phyloP scores from a whole-genome alignment of 768 basidiomycete species.

The Suillus plorans region DNA sequence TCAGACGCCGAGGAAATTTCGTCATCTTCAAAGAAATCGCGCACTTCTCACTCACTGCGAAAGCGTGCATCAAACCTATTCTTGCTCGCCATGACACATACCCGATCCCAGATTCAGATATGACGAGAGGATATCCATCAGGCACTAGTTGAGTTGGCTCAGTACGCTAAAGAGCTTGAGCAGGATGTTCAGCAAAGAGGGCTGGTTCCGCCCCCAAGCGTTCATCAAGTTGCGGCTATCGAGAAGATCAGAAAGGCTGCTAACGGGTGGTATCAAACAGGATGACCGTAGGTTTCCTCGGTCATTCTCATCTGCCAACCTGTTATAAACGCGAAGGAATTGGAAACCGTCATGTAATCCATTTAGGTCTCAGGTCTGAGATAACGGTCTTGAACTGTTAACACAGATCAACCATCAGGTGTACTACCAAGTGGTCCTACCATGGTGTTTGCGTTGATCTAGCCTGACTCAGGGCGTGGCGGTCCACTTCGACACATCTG shows the following conservation, averaged over 20 bases:
- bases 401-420: no score
- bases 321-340: constrained; percentile 17
- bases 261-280: constrained; percentile 48
- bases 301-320: neutral
- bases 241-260: constrained; percentile 46
- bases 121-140: constrained; percentile 31
- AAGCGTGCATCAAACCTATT: constrained; percentile 36
- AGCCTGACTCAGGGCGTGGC: no score
- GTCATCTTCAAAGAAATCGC: constrained; percentile 31
- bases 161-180: constrained; percentile 34
- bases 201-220: constrained; percentile 19
- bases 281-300: constrained; percentile 38
- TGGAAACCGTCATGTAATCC: no score
- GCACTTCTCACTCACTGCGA: constrained; percentile 31
- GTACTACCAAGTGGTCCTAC: no score
- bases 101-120: constrained; percentile 27
- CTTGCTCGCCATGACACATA: constrained; percentile 38
- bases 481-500: constrained; percentile 28
- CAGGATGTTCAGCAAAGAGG: constrained; percentile 21
- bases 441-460: no score
- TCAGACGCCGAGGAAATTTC: constrained; percentile 19
- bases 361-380: no score
- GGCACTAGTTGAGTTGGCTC: constrained; percentile 31
- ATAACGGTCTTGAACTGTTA: no score
- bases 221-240: constrained; percentile 39